Evolutionary conservation across 1,139 yeast genomes (phyloP), one percentile per base, ranked within the genome.

Genomic region (Kluyveromyces sp.): DNA sequence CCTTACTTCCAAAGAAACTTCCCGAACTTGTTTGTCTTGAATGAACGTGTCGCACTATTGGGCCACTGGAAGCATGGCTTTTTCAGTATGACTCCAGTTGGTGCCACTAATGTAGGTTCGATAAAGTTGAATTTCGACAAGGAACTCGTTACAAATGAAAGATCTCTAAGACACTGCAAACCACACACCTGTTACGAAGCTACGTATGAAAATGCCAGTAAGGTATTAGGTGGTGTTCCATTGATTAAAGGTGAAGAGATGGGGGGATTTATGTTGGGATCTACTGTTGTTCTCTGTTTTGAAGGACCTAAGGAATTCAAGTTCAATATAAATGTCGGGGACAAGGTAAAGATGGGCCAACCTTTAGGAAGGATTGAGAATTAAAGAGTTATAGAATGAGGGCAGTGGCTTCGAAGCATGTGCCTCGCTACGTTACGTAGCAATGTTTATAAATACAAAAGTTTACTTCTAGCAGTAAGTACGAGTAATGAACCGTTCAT

Each of bases 51-150:
- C 7, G 95, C 97, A 0, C 70, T 94, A 41, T 74, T 94, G 48
- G 99, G 99, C 2, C 81, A 86, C 57, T 94, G 98, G 97, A 85
- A 85, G 60, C 77, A 92, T 63, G 99, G 99, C 0, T 94, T 94
- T 61, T 92, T 92, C 68, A 83, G 95, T 50, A 94, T 94, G 99
- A 89, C 95, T 2, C 97, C 98, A 0, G 98, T 94, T 9, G 99
- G 99, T 20, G 99, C 99, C 25, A 94, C 98, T 4, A 94, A 94
- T 64, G 99, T 94, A 33, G 99, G 99, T 16, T 83, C 95, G 56
- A 92, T 94, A 53, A 80, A 84, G 46, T 77, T 94, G 51, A 87
- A 89, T 60, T 94, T 94, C 58, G 99, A 94, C 66, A 83, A 84
- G 65, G 92, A 87, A 58, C 74, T 94, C 57, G 77, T 82, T 45